phyloP scores from a whole-genome alignment of 371 early-diverging fungal genomes.

The Mucor piriformis region DNA sequence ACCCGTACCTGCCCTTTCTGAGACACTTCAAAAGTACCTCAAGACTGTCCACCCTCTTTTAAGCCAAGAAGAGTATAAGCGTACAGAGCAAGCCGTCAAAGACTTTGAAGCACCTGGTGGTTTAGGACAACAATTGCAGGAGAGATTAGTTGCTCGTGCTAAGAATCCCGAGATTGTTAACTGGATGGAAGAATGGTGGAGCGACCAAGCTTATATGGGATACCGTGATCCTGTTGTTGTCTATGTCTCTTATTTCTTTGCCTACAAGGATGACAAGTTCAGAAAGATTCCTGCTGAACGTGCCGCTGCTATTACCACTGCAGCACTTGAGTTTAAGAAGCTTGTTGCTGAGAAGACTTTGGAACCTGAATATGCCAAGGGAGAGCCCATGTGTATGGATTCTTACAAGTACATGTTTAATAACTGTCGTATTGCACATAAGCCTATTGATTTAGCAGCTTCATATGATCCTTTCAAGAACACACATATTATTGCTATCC shows the following conservation, averaged over 20 bases:
- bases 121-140: constrained; percentile 81
- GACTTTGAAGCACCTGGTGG: constrained; percentile 87
- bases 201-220: constrained; percentile 88
- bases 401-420: constrained; percentile 97
- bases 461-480: constrained; percentile 76
- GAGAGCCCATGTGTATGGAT: constrained; percentile 83
- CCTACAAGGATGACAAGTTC: constrained; percentile 82
- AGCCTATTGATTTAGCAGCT: constrained; percentile 80
- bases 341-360: constrained; percentile 79
- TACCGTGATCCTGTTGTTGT: constrained; percentile 95
- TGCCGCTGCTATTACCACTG: constrained; percentile 87
- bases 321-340: constrained; percentile 86
- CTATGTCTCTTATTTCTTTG: constrained; percentile 84
- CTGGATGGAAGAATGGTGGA: constrained; percentile 98
- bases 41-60: constrained; percentile 78
- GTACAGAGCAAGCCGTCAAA: constrained; percentile 70
- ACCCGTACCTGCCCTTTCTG: constrained; percentile 86
- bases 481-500: constrained; percentile 84
- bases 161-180: constrained; percentile 68
- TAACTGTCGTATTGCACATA: constrained; percentile 88
- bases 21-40: constrained; percentile 82
- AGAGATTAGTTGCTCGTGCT: constrained; percentile 74
- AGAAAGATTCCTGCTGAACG: constrained; percentile 78
- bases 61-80: constrained; percentile 70
- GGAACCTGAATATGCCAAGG: constrained; percentile 84